A percentile compares a stretch with the other conserved stretches of the same genome.
phyloP scores from a whole-genome alignment of 2,329 filamentous ascomycete species.

The Exophiala sp. region DNA sequence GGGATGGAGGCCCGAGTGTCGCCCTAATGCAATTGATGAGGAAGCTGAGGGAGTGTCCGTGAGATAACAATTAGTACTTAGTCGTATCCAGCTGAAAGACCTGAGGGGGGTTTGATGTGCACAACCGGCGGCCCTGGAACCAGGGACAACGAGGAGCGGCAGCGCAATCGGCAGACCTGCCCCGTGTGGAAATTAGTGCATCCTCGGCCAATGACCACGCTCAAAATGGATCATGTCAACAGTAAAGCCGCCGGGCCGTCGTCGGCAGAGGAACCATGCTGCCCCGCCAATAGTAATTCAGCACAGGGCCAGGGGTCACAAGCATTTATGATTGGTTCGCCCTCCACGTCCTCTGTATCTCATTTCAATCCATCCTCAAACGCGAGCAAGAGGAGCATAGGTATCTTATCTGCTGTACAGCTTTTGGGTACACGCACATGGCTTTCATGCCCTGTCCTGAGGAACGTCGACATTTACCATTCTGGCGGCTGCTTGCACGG shows the following conservation, averaged over 20 bases:
- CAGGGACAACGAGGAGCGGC: background rate
- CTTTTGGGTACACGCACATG: too few relatives aligned
- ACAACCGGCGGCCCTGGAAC: background rate
- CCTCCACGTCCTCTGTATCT: background rate
- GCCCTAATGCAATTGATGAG: background rate
- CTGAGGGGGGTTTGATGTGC: background rate
- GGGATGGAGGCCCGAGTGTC: slow-evolving; percentile 4
- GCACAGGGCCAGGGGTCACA: background rate
- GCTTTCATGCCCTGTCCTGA: too few relatives aligned
- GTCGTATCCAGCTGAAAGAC: background rate
- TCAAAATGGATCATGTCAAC: slow-evolving; percentile 2
- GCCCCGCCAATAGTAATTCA: slow-evolving; percentile 4
- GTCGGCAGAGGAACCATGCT: slow-evolving; percentile 11
- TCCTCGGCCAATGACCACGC: background rate
- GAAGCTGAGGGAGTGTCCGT: background rate
- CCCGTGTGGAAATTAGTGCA: background rate
- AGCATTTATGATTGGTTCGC: background rate
- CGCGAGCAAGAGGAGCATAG: too few relatives aligned
- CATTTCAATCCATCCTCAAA: background rate
- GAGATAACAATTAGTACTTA: background rate
- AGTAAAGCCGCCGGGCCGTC: background rate
- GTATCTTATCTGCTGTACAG: too few relatives aligned
- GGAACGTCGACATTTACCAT: too few relatives aligned
- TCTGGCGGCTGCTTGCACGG: too few relatives aligned
- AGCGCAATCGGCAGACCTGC: background rate